phyloP scores from a whole-genome alignment of 2,329 filamentous ascomycete species.

The Claviceps monticola region DNA sequence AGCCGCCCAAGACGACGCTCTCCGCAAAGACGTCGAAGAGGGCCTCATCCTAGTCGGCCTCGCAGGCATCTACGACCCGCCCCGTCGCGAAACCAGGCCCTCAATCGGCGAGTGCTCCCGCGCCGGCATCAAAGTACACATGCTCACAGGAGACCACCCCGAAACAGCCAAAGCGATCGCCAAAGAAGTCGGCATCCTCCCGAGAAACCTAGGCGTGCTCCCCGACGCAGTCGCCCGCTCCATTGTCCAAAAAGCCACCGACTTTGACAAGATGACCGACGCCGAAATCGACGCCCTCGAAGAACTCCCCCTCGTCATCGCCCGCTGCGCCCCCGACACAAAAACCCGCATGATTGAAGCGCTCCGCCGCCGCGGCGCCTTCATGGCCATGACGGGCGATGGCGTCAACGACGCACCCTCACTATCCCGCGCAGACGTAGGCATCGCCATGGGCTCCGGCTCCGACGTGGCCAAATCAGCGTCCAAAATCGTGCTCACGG shows the following conservation, averaged over 20 bases:
- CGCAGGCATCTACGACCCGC: constrained; percentile 75
- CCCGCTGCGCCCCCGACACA: constrained; percentile 71
- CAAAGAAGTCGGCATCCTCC: constrained; percentile 64
- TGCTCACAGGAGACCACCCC: constrained; percentile 74
- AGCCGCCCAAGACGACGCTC: constrained; percentile 24
- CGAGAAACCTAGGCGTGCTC: constrained; percentile 43
- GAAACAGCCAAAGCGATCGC: constrained; percentile 69
- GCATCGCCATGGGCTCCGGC: constrained; percentile 82
- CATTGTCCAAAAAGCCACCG: constrained; percentile 60
- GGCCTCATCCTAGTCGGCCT: constrained; percentile 66
- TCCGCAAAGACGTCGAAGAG: constrained; percentile 50
- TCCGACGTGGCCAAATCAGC: constrained; percentile 79
- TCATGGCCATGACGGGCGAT: constrained; percentile 80
- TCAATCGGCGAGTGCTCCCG: constrained; percentile 57
- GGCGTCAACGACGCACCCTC: constrained; percentile 80
- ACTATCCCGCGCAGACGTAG: constrained; percentile 67
- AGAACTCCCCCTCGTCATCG: constrained; percentile 66
- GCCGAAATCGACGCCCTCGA: constrained; percentile 62
- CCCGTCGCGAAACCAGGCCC: constrained; percentile 62
- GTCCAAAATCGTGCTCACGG: constrained; percentile 67
- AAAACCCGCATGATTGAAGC: constrained; percentile 89
- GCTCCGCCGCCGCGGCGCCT: constrained; percentile 60
- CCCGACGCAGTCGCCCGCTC: constrained; percentile 49
- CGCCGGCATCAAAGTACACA: constrained; percentile 67
- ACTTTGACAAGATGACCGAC: constrained; percentile 67